Base-by-base conservation (phyloP, 768 basidiomycete species). In the Lentinula aciculospora region DNA sequence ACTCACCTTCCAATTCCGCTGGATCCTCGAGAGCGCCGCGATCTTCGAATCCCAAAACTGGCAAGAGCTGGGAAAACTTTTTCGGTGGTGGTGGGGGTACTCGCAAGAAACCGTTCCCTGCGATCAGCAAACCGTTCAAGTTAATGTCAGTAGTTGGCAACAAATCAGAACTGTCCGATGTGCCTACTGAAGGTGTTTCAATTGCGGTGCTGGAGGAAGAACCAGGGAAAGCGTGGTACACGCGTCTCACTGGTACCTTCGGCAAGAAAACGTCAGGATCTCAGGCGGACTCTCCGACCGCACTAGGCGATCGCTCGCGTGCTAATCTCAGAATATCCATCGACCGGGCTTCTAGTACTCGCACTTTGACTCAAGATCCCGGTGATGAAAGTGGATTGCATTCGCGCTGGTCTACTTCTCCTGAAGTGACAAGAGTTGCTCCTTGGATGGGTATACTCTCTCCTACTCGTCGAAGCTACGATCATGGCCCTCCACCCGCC, bases 61-160 rank as follows among this genome's bases (percentile, higher is more conserved):
- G 74, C 64, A 74, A 71, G 61, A 78, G 77, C 56, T 76, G 76
- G 70, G 72, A 78, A 46, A 78, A 72, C 58, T 76, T 81, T 67
- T 71, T 79, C 57, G 72, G 69, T 23, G 60, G 69, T 23, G 60
- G 64, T 21, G 19, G 42, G 36, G 47, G 66, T 58, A 42, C 62
- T 59, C 56, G 56, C 45, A 40, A 67, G 65, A 59, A 63, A 48
- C 63, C 66, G 50, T 58, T 57, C 17, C 62, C 64, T 39, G 58
- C 62, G 25, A 63, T 68, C 49, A 71, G 66, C 53, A 67, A 65
- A 49, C 67, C 74, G 31, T 74, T 69, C 64, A 82, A 73, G 66
- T 64, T 81, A 23, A 71, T 75, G 67, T 80, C 74, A 64, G 70
- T 71, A 21, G 68, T 67, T 0, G 69, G 67, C 34, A 72, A 76